These are phyloP conservation scores for Saccharomycopsis hybrid DNA, from an alignment of 1,139 yeast species.

Conservation along the genomic window DNA sequence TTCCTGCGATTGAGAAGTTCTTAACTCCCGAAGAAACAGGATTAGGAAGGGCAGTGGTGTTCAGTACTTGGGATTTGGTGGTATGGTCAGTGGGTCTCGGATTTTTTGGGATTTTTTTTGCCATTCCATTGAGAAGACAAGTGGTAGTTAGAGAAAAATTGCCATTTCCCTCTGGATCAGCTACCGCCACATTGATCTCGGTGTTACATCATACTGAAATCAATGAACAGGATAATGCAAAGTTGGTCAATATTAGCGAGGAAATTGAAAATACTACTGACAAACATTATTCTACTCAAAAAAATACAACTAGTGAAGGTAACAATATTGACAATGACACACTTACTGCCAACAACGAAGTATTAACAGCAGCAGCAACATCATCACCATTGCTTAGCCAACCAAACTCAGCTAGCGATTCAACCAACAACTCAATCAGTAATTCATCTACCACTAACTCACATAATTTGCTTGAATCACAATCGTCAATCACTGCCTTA, in stretches of 20 bases:
- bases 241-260: background rate
- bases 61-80: conserved; percentile 45
- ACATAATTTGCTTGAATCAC: conserved; percentile 27
- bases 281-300: background rate
- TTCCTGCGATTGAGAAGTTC: conserved; percentile 92
- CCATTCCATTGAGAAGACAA: conserved; percentile 79
- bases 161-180: conserved; percentile 92
- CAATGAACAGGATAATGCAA: conserved; percentile 31
- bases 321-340: conserved; percentile 1
- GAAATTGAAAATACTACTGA: background rate
- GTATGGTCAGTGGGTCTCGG: conserved; percentile 85
- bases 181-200: conserved; percentile 88
- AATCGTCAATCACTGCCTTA: conserved; percentile 26
- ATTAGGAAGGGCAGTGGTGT: conserved; percentile 32
- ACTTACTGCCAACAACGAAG: background rate
- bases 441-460: no score
- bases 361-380: background rate
- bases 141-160: conserved; percentile 79
- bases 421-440: background rate
- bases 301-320: background rate
- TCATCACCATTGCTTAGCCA: no score
- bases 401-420: background rate
- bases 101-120: conserved; percentile 92
- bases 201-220: conserved; percentile 70
- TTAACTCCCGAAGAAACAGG: conserved; percentile 65